A percentile compares a stretch with the other conserved stretches of the same genome.
These are phyloP conservation scores for Xylariaceae sp. DNA, from an alignment of 2,329 filamentous ascomycete species.

Conservation along the genomic window DNA sequence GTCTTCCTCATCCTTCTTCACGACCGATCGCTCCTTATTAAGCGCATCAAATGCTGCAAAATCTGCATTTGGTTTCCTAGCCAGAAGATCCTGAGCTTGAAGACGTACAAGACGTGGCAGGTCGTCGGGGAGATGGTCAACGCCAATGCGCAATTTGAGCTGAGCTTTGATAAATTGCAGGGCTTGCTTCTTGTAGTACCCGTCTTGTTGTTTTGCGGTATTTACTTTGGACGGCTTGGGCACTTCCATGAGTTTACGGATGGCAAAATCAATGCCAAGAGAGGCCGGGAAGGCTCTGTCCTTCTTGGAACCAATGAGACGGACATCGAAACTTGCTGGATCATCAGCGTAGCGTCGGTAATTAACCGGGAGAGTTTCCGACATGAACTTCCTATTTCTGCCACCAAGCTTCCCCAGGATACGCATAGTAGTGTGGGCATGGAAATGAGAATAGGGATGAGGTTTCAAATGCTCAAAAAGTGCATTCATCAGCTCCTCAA, in stretches of 20 bases:
- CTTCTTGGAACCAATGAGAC: slow-evolving; percentile 83
- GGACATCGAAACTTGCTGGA: slow-evolving; percentile 79
- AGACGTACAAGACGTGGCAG: slow-evolving; percentile 79
- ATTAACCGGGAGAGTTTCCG: slow-evolving; percentile 76
- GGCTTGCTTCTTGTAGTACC: slow-evolving; percentile 90
- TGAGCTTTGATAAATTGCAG: slow-evolving; percentile 85
- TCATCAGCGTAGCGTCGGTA: slow-evolving; percentile 89
- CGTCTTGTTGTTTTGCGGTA: slow-evolving; percentile 62
- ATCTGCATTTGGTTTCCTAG: slow-evolving; percentile 68
- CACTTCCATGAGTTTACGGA: slow-evolving; percentile 80
- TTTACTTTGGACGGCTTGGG: slow-evolving; percentile 58
- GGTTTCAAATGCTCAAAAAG: slow-evolving; percentile 94
- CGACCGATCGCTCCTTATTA: slow-evolving; percentile 77
- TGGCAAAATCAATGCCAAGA: slow-evolving; percentile 83
- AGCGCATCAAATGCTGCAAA: slow-evolving; percentile 70
- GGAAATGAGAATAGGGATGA: slow-evolving; percentile 93
- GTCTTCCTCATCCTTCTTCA: slow-evolving; percentile 85
- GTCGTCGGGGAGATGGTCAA: slow-evolving; percentile 85
- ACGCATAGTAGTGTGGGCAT: slow-evolving; percentile 95
- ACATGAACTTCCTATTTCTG: slow-evolving; percentile 93
- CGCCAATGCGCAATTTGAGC: slow-evolving; percentile 84
- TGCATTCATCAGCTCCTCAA: slow-evolving; percentile 97
- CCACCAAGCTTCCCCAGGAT: slow-evolving; percentile 96
- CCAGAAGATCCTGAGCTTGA: slow-evolving; percentile 81
- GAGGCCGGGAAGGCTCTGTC: slow-evolving; percentile 85